These are phyloP conservation scores for Hanseniaspora occidentalis DNA, from an alignment of 805 yeast species.

Conservation along the genomic window DNA sequence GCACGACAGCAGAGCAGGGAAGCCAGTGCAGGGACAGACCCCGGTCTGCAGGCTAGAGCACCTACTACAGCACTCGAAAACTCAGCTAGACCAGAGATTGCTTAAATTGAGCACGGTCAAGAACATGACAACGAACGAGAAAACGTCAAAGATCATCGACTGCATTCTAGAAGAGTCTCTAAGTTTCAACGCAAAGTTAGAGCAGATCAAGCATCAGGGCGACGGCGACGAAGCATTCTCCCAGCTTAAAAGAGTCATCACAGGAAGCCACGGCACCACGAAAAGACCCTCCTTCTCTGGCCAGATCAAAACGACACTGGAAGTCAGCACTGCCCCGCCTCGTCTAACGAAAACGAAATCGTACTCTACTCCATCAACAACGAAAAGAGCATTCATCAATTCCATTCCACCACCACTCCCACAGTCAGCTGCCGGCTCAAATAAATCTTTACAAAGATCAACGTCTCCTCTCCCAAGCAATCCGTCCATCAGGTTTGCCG, in stretches of 20 bases:
- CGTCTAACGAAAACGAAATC: neutral
- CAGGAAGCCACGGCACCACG: too few relatives aligned
- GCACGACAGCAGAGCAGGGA: neutral
- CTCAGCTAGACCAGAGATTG: conserved; percentile 5
- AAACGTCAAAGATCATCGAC: conserved; percentile 8
- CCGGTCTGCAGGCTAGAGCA: neutral
- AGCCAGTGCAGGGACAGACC: neutral
- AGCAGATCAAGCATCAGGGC: conserved; percentile 11
- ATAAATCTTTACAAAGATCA: too few relatives aligned
- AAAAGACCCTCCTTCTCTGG: too few relatives aligned
- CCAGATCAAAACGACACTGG: too few relatives aligned
- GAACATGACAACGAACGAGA: neutral
- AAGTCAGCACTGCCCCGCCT: too few relatives aligned
- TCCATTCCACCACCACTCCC: too few relatives aligned
- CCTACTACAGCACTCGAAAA: neutral
- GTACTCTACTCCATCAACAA: neutral
- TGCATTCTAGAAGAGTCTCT: conserved; percentile 14
- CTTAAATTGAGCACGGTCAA: conserved; percentile 4
- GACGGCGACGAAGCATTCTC: conserved; percentile 10
- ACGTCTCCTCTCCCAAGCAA: too few relatives aligned
- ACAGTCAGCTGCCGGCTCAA: too few relatives aligned
- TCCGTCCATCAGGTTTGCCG: conserved; percentile 1
- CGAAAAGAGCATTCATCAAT: conserved; percentile 5
- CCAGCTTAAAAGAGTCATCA: conserved; percentile 16
- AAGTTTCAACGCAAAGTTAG: conserved; percentile 14